Evolutionary conservation across 1,139 yeast species (phyloP).

Genomic region (Yamadazyma triangularis): DNA sequence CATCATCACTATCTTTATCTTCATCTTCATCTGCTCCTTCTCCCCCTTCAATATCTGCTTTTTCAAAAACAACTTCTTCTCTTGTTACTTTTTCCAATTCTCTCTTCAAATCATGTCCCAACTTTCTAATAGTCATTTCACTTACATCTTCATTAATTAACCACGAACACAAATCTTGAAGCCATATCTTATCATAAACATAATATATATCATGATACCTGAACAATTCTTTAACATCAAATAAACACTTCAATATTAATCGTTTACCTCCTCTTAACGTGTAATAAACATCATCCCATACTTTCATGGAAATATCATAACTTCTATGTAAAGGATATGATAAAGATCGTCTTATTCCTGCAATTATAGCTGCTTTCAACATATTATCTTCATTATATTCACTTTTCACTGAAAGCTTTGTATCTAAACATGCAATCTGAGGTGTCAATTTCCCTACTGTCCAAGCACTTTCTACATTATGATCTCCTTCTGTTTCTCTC

Average conservation of each 20-base stretch:
- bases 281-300: slow-evolving; percentile 74
- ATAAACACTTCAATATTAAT: slow-evolving; percentile 52
- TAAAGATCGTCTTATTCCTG: slow-evolving; percentile 68
- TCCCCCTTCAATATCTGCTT: slow-evolving; percentile 14
- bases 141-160: slow-evolving; percentile 52
- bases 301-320: slow-evolving; percentile 52
- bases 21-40: slow-evolving; percentile 13
- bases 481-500: slow-evolving; percentile 73
- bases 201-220: slow-evolving; percentile 84
- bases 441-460: slow-evolving; percentile 83
- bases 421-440: slow-evolving; percentile 68
- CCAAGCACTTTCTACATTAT: slow-evolving; percentile 90
- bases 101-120: slow-evolving; percentile 62
- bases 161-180: slow-evolving; percentile 84
- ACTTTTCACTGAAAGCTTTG: slow-evolving; percentile 40
- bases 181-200: slow-evolving; percentile 74
- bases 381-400: slow-evolving; percentile 22
- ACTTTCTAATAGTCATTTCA: slow-evolving; percentile 48
- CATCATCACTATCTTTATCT: slow-evolving; percentile 14
- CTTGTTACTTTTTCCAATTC: slow-evolving; percentile 19
- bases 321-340: slow-evolving; percentile 78
- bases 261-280: slow-evolving; percentile 68
- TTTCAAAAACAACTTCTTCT: slow-evolving; percentile 36
- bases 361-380: slow-evolving; percentile 50
- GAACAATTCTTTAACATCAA: slow-evolving; percentile 67